Percentiles rank a stretch among this genome's conserved stretches.
phyloP scores from a whole-genome alignment of 1,139 yeast species.

The Yamadazyma dushanensis region DNA sequence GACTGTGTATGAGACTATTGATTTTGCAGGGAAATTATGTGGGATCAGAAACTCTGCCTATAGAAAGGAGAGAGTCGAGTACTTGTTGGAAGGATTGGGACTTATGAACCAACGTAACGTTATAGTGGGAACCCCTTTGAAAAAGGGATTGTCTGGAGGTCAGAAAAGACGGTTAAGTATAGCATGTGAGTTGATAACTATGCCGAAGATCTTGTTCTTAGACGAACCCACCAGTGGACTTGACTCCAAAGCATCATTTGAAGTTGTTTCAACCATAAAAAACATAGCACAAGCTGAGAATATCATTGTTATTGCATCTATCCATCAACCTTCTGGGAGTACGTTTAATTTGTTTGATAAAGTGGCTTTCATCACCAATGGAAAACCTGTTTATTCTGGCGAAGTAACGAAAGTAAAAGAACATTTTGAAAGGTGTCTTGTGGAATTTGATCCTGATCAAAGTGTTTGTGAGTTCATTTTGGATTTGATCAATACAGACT shows the following conservation, averaged over 20 bases:
- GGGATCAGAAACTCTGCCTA: slow-evolving; percentile 12
- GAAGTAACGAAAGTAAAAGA: too few relatives aligned
- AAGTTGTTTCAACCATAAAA: slow-evolving; percentile 61
- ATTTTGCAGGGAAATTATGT: slow-evolving; percentile 22
- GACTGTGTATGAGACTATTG: slow-evolving; percentile 25
- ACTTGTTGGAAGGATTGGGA: slow-evolving; percentile 72
- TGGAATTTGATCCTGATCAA: too few relatives aligned
- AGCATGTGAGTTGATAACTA: slow-evolving; percentile 87
- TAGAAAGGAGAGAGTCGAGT: slow-evolving; percentile 57
- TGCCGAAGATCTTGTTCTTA: slow-evolving; percentile 77
- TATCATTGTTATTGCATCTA: slow-evolving; percentile 85
- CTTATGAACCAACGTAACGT: too few relatives aligned
- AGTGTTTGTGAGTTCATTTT: too few relatives aligned
- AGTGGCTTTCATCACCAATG: slow-evolving; percentile 66
- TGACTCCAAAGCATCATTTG: slow-evolving; percentile 92
- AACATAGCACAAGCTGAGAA: slow-evolving; percentile 75
- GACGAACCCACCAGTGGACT: slow-evolving; percentile 95
- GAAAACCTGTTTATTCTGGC: slow-evolving; percentile 79
- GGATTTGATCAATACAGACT: too few relatives aligned
- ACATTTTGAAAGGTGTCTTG: too few relatives aligned
- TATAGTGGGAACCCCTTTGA: too few relatives aligned
- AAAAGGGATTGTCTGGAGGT: slow-evolving; percentile 70
- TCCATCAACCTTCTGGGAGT: slow-evolving; percentile 81
- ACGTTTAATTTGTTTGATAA: slow-evolving; percentile 78
- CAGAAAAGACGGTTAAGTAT: slow-evolving; percentile 82